These are phyloP conservation scores for Glycyrrhiza uralensis DNA, from an alignment of 306 rosid genomes.

Conservation along the genomic window DNA sequence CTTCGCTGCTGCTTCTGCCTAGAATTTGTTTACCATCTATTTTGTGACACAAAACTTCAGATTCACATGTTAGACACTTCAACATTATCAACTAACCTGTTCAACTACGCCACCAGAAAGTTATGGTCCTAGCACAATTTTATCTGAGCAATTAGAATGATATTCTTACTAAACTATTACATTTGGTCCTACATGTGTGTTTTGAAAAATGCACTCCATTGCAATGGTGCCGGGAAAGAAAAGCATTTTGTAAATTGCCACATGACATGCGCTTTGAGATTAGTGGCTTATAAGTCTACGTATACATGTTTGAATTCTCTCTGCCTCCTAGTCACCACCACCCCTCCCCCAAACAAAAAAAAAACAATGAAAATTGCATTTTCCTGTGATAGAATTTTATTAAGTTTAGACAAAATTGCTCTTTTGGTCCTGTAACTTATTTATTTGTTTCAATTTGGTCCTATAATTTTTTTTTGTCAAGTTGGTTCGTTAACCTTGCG, in stretches of 20 bases:
- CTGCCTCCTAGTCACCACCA: background rate
- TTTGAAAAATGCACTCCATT: background rate
- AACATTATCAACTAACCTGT: background rate
- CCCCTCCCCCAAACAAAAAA: no score
- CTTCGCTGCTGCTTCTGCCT: background rate
- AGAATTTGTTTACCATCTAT: background rate
- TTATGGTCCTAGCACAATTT: background rate
- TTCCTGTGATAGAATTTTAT: background rate
- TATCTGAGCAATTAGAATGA: background rate
- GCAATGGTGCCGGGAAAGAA: background rate
- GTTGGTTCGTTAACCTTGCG: no score
- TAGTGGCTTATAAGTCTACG: background rate
- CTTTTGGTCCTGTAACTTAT: no score
- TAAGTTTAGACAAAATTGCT: no score
- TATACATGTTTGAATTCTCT: background rate
- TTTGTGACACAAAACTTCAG: background rate
- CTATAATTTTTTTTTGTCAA: no score
- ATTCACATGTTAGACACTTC: background rate
- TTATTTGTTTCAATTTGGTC: no score
- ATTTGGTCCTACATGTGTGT: background rate
- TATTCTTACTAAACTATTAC: background rate
- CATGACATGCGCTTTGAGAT: background rate
- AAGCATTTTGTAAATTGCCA: background rate
- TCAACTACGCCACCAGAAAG: background rate
- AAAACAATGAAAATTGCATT: background rate